A percentile compares a stretch with the other conserved stretches of the same genome.
Conservation (phyloP, 257 asterid genomes). For the Perilla frutescens region DNA sequence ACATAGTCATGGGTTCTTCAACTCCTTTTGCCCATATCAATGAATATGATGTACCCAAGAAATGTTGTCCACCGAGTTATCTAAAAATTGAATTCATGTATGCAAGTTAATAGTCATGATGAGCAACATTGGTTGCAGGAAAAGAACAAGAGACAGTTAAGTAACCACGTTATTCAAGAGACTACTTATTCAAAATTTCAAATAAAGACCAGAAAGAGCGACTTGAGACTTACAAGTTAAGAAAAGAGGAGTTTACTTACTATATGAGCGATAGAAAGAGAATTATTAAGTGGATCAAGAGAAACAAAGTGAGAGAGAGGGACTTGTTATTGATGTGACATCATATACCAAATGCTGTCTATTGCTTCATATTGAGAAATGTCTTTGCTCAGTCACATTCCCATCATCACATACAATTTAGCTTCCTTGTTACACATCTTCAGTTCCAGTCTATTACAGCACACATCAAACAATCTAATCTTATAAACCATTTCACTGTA, state of each 20-base stretch:
- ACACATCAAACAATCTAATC: background rate
- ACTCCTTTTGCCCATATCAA: background rate
- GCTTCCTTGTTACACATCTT: background rate
- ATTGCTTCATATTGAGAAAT: conserved; percentile 7
- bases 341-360: background rate
- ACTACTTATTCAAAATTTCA: background rate
- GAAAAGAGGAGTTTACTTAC: background rate
- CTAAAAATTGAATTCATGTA: background rate
- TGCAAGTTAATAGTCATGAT: background rate
- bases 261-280: background rate
- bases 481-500: background rate
- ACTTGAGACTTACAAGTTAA: background rate
- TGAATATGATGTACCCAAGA: background rate
- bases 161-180: conserved; percentile 5
- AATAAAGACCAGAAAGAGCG: background rate
- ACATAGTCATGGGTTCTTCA: background rate
- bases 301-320: background rate
- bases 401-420: conserved; percentile 5
- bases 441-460: conserved; percentile 3
- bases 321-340: background rate
- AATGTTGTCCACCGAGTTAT: background rate
- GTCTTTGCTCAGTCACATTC: background rate
- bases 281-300: background rate
- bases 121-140: background rate
- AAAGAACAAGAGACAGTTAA: background rate